These are phyloP conservation scores for Neofusicoccum cordaticola DNA, from an alignment of 2,329 filamentous ascomycete genomes.

Conservation along the genomic window DNA sequence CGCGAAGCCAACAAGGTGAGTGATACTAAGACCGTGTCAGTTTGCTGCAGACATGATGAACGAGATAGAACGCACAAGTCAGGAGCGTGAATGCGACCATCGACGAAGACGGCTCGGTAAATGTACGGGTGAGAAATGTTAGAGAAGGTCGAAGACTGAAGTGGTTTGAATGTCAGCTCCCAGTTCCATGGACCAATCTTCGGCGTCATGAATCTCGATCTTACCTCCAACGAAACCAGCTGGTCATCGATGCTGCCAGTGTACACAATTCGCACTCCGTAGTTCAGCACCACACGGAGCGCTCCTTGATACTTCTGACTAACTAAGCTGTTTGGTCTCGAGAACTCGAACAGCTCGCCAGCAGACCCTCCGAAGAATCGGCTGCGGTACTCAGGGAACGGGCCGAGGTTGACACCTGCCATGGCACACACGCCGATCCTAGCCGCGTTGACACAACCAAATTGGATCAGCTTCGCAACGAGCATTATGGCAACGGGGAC, in stretches of 20 bases:
- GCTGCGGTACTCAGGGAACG: conserved; percentile 88
- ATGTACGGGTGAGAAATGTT: conserved; percentile 88
- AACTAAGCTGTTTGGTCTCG: conserved; percentile 74
- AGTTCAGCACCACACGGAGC: conserved; percentile 69
- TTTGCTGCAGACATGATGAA: background rate
- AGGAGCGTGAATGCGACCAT: conserved; percentile 85
- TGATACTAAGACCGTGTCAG: conserved; percentile 48
- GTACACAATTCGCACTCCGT: conserved; percentile 81
- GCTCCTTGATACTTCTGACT: conserved; percentile 77
- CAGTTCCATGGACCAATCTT: no score
- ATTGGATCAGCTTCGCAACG: conserved; percentile 84
- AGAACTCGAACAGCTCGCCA: conserved; percentile 86
- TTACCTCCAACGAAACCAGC: conserved; percentile 83
- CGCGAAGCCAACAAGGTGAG: conserved; percentile 87
- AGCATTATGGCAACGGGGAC: conserved; percentile 93
- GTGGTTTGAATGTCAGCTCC: background rate
- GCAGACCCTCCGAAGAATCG: conserved; percentile 87
- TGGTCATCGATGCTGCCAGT: conserved; percentile 96
- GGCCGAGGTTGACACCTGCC: conserved; percentile 90
- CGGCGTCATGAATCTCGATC: conserved; percentile 19
- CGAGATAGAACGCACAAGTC: conserved; percentile 58
- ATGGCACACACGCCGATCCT: conserved; percentile 82
- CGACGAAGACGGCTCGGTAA: conserved; percentile 92
- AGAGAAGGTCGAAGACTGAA: conserved; percentile 76
- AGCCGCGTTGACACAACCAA: conserved; percentile 74